Evolutionary conservation across 768 basidiomycete species (phyloP), one percentile per base, ranked within the genome.

Genomic region (Auriscalpium orientale): DNA sequence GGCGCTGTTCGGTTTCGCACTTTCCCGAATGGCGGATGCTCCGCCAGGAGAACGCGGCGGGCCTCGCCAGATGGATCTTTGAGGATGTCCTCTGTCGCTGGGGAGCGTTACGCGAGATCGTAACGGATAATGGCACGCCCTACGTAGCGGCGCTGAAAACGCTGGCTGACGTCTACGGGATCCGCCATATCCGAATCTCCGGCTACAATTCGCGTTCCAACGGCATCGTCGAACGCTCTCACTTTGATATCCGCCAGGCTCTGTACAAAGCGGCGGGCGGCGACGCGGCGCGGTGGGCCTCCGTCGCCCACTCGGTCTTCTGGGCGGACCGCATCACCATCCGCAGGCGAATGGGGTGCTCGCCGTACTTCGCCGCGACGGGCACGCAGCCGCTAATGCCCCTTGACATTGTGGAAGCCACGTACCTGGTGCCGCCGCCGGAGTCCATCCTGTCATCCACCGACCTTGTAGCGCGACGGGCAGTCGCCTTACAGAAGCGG

Each of bases 131-230:
- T 58, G 66, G 72, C 0, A 57, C 68, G 0, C 66, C 66, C 0
- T 67, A 72, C 38, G 48, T 72, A 2, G 56, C 62, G 0, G 63
- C 65, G 16, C 54, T 70, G 2, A 44, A 62, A 1, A 61, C 60
- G 47, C 63, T 74, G 1, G 16, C 49, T 0, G 35, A 66, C 13
- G 63, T 60, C 28, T 73, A 73, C 46, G 51, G 56, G 9, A 75
- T 79, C 16, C 51, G 57, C 0, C 73, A 76, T 40, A 77, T 79
- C 13, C 56, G 64, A 0, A 76, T 79, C 3, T 74, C 70, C 0
- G 62, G 69, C 0, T 79, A 78, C 62, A 79, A 79, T 52, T 76
- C 71, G 0, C 67, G 63, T 2, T 72, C 73, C 0, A 78, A 79
- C n/a, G 68, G 77, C 0, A 56, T 70, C 0, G 63, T 76, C 0